These are phyloP conservation scores for Ophryocystis elektroscirrha DNA, from an alignment of 169 alveolate genomes.

Conservation along the genomic window DNA sequence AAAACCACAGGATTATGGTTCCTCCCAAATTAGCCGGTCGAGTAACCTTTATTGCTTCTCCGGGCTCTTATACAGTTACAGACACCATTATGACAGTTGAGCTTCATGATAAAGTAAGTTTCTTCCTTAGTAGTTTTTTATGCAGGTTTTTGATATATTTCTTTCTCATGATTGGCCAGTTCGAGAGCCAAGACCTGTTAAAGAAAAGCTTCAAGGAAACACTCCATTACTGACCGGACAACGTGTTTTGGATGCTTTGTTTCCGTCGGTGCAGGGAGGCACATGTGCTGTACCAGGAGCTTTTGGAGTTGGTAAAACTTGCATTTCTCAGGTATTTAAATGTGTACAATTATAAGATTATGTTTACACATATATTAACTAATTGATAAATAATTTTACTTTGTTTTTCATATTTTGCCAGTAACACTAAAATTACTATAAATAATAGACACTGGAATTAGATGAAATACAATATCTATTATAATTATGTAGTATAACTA, in stretches of 20 bases:
- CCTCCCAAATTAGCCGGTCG: conserved; percentile 88
- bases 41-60: conserved; percentile 70
- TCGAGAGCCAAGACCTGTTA: conserved; percentile 86
- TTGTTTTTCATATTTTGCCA: too few relatives aligned
- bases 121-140: conserved; percentile 72
- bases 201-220: conserved; percentile 72
- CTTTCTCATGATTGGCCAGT: conserved; percentile 97
- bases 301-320: conserved; percentile 97
- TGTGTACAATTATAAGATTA: too few relatives aligned
- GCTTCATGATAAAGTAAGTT: conserved; percentile 43
- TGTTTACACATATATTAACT: too few relatives aligned
- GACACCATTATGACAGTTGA: conserved; percentile 19
- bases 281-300: conserved; percentile 99
- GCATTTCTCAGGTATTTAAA: conserved; percentile 77
- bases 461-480: too few relatives aligned
- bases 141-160: conserved; percentile 49
- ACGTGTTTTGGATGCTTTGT: conserved; percentile 82
- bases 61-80: conserved; percentile 66
- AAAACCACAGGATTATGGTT: conserved; percentile 71
- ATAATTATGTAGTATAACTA: background rate
- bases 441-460: too few relatives aligned
- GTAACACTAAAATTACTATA: too few relatives aligned
- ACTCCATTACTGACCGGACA: conserved; percentile 90
- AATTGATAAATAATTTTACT: too few relatives aligned
- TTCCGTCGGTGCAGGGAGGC: conserved; percentile 93